A percentile compares a stretch with the other conserved stretches of the same genome.
Evolutionary conservation across 768 basidiomycete species (phyloP).

Genomic region (Psilocybe tampanensis): DNA sequence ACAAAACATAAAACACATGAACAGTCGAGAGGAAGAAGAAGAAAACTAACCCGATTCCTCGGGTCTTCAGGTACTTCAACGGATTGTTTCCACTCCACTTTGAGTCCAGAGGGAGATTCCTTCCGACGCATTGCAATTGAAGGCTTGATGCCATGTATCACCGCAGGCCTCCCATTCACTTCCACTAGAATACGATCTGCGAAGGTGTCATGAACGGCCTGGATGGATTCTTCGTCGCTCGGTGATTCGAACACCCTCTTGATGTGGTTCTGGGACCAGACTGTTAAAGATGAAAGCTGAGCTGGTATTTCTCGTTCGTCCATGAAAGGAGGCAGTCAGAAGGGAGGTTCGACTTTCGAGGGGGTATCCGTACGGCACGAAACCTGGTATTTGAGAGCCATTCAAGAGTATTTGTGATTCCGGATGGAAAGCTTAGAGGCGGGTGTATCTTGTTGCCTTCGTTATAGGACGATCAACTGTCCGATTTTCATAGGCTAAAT

Average conservation of each 20-base stretch:
- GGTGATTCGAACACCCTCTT: constrained; percentile 51
- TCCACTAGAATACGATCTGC: constrained; percentile 38
- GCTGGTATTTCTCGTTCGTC: background rate
- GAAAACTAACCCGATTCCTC: constrained; percentile 43
- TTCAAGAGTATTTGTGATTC: background rate
- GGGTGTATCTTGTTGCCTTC: background rate
- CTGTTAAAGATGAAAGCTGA: constrained; percentile 42
- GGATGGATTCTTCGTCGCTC: constrained; percentile 41
- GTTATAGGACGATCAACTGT: background rate
- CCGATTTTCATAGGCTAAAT: background rate
- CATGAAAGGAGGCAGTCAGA: background rate
- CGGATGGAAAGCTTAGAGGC: background rate
- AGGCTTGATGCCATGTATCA: constrained; percentile 39
- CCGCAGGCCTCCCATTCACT: constrained; percentile 46
- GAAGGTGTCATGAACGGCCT: constrained; percentile 50
- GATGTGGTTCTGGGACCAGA: constrained; percentile 55
- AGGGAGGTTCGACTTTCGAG: background rate
- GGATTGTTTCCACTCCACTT: constrained; percentile 50
- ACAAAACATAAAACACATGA: no score
- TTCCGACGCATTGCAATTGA: constrained; percentile 46
- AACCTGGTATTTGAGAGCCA: no score
- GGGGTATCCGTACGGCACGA: no score
- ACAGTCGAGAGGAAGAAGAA: background rate
- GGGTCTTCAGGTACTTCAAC: constrained; percentile 46
- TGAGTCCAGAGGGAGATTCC: constrained; percentile 38